A percentile compares a stretch with the other conserved stretches of the same genome.
These are phyloP conservation scores for Fraxinus greggii DNA, from an alignment of 305 asterid genomes.

Conservation along the genomic window DNA sequence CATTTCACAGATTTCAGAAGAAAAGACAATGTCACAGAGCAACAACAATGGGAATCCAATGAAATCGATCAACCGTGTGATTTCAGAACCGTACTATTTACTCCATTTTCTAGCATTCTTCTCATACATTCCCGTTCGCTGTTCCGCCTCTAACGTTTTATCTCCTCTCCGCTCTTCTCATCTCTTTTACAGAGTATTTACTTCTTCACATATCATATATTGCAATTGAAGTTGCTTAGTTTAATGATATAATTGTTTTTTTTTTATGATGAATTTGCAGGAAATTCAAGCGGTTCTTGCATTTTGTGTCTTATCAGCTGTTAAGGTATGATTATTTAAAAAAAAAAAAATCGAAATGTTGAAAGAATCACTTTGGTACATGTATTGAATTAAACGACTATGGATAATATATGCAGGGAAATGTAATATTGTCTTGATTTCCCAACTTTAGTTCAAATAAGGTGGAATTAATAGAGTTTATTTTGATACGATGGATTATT, in stretches of 20 bases:
- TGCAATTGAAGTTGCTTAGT: not conserved
- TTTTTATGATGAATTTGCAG: constrained; percentile 32
- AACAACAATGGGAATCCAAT: constrained; percentile 29
- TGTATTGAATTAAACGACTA: not conserved
- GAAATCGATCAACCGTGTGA: constrained; percentile 48
- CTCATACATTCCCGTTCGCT: constrained; percentile 72
- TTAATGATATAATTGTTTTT: not conserved
- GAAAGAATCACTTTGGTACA: not conserved
- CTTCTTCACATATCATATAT: not conserved
- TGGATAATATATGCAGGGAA: not conserved
- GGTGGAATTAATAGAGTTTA: not conserved
- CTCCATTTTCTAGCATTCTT: constrained; percentile 65
- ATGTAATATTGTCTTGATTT: not conserved
- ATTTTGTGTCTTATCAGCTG: constrained; percentile 51
- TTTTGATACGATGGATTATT: not conserved
- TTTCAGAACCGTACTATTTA: constrained; percentile 69
- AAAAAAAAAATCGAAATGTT: not conserved
- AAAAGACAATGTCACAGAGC: constrained; percentile 29
- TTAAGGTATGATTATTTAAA: constrained; percentile 45
- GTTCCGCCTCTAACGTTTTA: constrained; percentile 53
- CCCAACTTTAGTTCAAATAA: not conserved
- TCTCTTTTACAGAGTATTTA: constrained; percentile 63
- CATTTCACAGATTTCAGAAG: not conserved
- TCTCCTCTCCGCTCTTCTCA: constrained; percentile 58
- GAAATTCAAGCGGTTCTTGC: constrained; percentile 79